phyloP scores from a whole-genome alignment of 306 rosid genomes.

The Quercus robur region DNA sequence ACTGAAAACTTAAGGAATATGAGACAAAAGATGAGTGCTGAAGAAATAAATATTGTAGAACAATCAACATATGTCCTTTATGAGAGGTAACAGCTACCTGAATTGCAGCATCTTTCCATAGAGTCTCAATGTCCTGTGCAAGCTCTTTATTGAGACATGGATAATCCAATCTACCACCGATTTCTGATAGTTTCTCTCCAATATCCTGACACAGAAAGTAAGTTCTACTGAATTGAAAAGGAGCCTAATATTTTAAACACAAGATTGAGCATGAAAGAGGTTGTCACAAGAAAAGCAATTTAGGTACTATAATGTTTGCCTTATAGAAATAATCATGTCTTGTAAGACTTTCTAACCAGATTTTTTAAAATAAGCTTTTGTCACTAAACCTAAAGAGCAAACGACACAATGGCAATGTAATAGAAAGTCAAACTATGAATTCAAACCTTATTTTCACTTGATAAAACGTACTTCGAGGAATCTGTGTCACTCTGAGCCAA shows the following conservation, averaged over 20 bases:
- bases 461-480: constrained; percentile 55
- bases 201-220: constrained; percentile 50
- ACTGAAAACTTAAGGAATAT: background rate
- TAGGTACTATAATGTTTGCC: background rate
- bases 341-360: constrained; percentile 8
- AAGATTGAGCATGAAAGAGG: background rate
- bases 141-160: constrained; percentile 78
- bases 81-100: constrained; percentile 56
- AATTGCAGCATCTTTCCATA: constrained; percentile 90
- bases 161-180: constrained; percentile 83
- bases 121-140: constrained; percentile 75
- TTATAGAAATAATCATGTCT: background rate
- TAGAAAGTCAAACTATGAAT: constrained; percentile 8
- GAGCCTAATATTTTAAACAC: background rate
- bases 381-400: background rate
- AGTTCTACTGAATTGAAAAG: constrained; percentile 6
- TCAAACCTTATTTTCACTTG: constrained; percentile 73
- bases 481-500: constrained; percentile 70
- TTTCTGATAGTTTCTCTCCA: constrained; percentile 81
- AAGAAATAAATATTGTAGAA: background rate
- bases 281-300: background rate
- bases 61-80: constrained; percentile 20
- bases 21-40: background rate
- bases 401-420: background rate
- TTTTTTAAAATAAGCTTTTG: background rate